Base-by-base conservation (phyloP, 306 rosid species). In the Mucuna pruriens region DNA sequence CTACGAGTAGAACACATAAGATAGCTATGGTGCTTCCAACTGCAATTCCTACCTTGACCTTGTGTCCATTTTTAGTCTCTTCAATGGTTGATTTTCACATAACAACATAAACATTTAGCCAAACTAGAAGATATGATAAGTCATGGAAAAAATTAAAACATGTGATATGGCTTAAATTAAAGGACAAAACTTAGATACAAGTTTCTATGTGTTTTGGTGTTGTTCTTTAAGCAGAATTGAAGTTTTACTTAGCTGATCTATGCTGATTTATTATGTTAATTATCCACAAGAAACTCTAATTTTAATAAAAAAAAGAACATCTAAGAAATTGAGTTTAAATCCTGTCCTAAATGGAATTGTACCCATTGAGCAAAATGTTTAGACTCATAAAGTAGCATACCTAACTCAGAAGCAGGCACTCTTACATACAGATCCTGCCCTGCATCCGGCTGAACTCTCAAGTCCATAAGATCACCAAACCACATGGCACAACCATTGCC, bases 351-450 rank as follows among this genome's bases (percentile, higher is more conserved):
- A 45, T 45, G 12, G 4, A 45, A 13, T 29, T 45, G 51, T 7
- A 9, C 45, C 2, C 12, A 9, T 40, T 40, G 45, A 40, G 45
- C 2, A 40, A 40, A 40, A 40, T 40, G 12, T 40, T 39, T 39
- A 40, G 12, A n/a, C n/a, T 40, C 45, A 40, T 45, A 13, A 45
- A 45, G 3, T 45, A 9, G 2, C 57, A n/a, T 72, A 72, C 64
- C 64, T 29, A 51, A 31, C 31, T 9, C 46, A 17, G 58, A 69
- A 19, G 70, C 45, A 5, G 76, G 81, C 52, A 87, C 46, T 72
- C 83, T 80, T 45, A 90, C 66, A 71, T 83, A 88, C 15, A 90
- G n/a, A 77, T 87, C 84, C 71, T 88, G 92, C 10, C 87, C 90
- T 19, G 87, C 87, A 11, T 40, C 78, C 1, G 49, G 65, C 38